Evolutionary conservation across 2,329 filamentous ascomycete species (phyloP), one percentile per base, ranked within the genome.

Genomic region (Passalora sequoiae): DNA sequence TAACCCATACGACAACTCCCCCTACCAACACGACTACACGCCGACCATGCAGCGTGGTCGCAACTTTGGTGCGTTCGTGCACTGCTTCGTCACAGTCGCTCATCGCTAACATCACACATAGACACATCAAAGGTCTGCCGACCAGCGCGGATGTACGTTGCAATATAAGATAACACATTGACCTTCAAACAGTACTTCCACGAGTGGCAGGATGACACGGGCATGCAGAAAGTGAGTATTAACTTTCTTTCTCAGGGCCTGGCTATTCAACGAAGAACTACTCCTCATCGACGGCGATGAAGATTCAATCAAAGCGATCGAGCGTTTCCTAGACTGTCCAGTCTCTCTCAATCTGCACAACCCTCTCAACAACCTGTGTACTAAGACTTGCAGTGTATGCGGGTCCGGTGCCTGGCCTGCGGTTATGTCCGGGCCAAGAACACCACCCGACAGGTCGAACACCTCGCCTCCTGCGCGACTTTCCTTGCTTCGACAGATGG

Each of bases 361-460:
- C n/a, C 22, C 15, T 7, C 6, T 17, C 6, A 3, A 15, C 36
- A 28, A 24, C 20, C 10, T 25, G 15, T 35, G 20, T 17, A 44
- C 35, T n/a, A 5, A 8, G 5, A 7, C 13, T 35, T 12, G 29
- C 47, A 70, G 66, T 73, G 70, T 55, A 70, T 69, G 51, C 72
- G 71, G 47, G 69, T 72, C 9, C 67, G 71, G 53, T 74, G 71
- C 52, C 61, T 67, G 13, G 64, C 71, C 47, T 74, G 71, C 59
- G 71, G 71, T 46, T 73, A 66, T 54, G 66, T 70, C 29, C 67
- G 71, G 47, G 71, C 70, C 24, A 72, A 72, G 60, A 74, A 74
- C 58, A 71, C 69, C 8, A 74, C 71, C 7, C 66, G 71, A 48
- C 71, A 74, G 57, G 69, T 72, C 46, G 70, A 74, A 47, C 71